Conservation (phyloP, 345 rosid genomes). For the Salix koriyanagi region DNA sequence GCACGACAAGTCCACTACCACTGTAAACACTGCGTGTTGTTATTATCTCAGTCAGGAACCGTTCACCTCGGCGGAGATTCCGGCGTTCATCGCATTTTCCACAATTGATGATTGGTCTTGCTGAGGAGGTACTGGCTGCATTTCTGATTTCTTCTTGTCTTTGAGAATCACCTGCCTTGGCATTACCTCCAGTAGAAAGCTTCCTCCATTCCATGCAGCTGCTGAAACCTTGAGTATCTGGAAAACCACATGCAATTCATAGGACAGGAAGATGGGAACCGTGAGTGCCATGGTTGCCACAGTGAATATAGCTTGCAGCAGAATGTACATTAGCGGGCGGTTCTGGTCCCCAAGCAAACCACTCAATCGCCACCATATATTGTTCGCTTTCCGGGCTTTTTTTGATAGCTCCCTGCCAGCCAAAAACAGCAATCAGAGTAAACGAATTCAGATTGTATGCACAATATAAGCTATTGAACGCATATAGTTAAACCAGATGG, state of each 20-base stretch:
- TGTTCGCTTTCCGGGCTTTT: constrained; percentile 85
- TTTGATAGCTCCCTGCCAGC: constrained; percentile 69
- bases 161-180: constrained; percentile 83
- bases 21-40: neutral
- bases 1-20: neutral
- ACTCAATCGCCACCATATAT: constrained; percentile 74
- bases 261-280: constrained; percentile 82
- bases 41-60: neutral
- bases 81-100: constrained; percentile 8
- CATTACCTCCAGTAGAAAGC: constrained; percentile 84
- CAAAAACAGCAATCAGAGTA: neutral
- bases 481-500: neutral
- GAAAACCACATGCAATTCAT: constrained; percentile 58
- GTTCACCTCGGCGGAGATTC: neutral
- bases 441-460: neutral
- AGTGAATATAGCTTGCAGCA: constrained; percentile 71
- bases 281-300: constrained; percentile 94
- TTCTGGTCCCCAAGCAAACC: constrained; percentile 87
- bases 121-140: constrained; percentile 5
- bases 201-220: constrained; percentile 88
- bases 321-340: constrained; percentile 70
- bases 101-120: constrained; percentile 17
- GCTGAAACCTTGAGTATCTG: constrained; percentile 88
- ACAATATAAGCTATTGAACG: neutral
- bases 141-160: constrained; percentile 62